Evolutionary conservation across 768 basidiomycete species (phyloP), one percentile per base, ranked within the genome.

Genomic region (Leccinum imitatum): DNA sequence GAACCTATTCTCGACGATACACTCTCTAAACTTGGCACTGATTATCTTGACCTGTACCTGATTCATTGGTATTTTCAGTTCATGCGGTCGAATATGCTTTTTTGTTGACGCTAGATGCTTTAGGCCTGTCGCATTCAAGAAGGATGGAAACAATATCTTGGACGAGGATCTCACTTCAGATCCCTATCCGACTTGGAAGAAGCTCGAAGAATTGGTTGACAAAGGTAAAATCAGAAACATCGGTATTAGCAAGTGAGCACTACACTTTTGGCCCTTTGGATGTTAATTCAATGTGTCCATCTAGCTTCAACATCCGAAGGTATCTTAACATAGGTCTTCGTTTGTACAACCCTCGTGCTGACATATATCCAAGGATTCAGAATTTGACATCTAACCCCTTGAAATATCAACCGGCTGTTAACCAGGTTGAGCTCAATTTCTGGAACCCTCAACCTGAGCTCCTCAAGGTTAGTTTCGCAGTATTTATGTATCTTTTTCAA

Each of bases 401-500:
- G 66, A 88, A 82, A 69, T 78, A 84, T 63, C 76, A 77, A 59
- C 85, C 87, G 0, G 87, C 82, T n/a, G 78, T 89, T 59, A 90
- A 93, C 70, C 91, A 92, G 70, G 84, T 92, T 33, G 91, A 92
- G 67, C 80, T 93, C 50, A 91, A 77, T 71, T 90, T 83, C 73
- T 89, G 84, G 81, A 82, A 86, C 68, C 89, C 90, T 21, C 90
- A 93, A 67, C 85, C 86, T 0, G 89, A 90, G 59, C 77, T 93
- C n/a, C 67, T 93, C 48, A 73, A 86, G 75, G 87, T 85, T 21
- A 6, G 71, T 61, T n/a, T 54, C 35, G 1, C 17, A 23, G 23
- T 23, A 19, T n/a, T 30, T 48, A 35, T 50, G 30, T 46, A n/a
- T 7, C 27, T 1, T 47, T 48, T 57, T 25, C 27, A 10, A 9